These are phyloP conservation scores for Polygonum maritimum DNA, from an alignment of 148 eudicot genomes.

Conservation along the genomic window DNA sequence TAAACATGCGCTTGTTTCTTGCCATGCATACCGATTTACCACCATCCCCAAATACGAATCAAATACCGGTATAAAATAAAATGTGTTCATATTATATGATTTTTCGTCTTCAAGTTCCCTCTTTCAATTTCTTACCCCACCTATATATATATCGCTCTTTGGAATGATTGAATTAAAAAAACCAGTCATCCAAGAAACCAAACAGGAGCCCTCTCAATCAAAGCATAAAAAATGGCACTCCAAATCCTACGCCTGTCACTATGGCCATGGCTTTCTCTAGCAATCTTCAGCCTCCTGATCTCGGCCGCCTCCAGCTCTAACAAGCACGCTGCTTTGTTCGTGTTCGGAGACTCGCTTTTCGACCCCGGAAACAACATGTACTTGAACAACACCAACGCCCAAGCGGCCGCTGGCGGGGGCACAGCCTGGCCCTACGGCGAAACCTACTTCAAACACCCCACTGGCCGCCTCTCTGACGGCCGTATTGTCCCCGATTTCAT, in stretches of 20 bases:
- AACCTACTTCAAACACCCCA: conserved; percentile 12
- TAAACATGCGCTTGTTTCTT: too few relatives aligned
- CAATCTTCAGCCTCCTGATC: not conserved
- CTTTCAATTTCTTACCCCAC: too few relatives aligned
- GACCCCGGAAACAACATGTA: conserved; percentile 40
- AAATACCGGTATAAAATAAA: too few relatives aligned
- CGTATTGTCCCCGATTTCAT: conserved; percentile 20
- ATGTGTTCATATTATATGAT: too few relatives aligned
- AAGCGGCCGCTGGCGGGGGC: not conserved
- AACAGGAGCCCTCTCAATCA: too few relatives aligned
- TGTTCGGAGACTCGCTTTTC: conserved; percentile 41
- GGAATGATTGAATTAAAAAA: too few relatives aligned
- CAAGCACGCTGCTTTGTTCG: conserved; percentile 18
- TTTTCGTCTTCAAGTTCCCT: too few relatives aligned
- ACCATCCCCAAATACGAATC: too few relatives aligned
- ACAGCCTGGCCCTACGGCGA: conserved; percentile 18
- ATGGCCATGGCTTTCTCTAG: not conserved
- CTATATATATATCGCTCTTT: too few relatives aligned
- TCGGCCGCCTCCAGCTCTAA: not conserved
- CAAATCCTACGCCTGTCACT: not conserved
- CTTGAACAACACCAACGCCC: conserved; percentile 19
- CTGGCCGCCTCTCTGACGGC: conserved; percentile 17
- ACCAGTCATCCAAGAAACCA: too few relatives aligned
- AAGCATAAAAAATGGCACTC: not conserved
- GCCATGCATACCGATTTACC: too few relatives aligned